Base-by-base conservation (phyloP, 176 grass and related monocot genomes). In the Oryza brachyantha region DNA sequence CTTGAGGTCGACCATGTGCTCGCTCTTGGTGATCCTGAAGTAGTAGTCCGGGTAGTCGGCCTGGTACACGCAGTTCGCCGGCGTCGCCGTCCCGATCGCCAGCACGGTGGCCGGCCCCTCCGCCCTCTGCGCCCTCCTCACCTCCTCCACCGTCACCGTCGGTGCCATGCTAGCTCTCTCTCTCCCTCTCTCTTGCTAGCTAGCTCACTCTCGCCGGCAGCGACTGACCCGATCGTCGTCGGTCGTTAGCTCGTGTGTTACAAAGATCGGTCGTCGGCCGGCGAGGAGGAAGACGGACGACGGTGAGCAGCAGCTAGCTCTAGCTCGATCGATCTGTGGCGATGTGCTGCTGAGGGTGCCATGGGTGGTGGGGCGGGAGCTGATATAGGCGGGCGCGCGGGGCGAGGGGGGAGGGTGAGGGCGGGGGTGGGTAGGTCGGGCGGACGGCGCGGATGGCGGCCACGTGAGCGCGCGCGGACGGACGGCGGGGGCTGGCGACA, bases 21-120 rank as follows among this genome's bases (percentile, higher is more conserved):
- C 94, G 89, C 94, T 97, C 34, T 92, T 84, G 67, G 94, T 97
- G 82, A 97, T 88, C 86, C 74, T 52, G 75, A 97, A 97, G 91
- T 97, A 97, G 89, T 94, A 94, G 64, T 94, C 94, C 1, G 94
- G 87, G 90, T 94, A 97, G 84, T 97, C 94, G 1, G 87, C 91
- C 89, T 97, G 94, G 73, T 94, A 61, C 17, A 97, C 68, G 73
- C 87, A 87, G 86, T 97, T 94, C 0, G 81, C 75, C 4, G 94
- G 94, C 29, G 89, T 97, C 10, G 94, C 94, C 6, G 94, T 97
- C 0, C 94, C 94, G 73, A 97, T 94, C 2, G 94, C 94, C 5
- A 97, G 86, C 59, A 97, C 87, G 0, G 91, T 91, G 0, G 94
- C 91, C 37, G 89, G 89, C 0, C 94, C 94, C n/a, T 88, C 64